Evolutionary conservation across 2,329 filamentous ascomycete genomes (phyloP).

Genomic region (Thielaviopsis cerberus): DNA sequence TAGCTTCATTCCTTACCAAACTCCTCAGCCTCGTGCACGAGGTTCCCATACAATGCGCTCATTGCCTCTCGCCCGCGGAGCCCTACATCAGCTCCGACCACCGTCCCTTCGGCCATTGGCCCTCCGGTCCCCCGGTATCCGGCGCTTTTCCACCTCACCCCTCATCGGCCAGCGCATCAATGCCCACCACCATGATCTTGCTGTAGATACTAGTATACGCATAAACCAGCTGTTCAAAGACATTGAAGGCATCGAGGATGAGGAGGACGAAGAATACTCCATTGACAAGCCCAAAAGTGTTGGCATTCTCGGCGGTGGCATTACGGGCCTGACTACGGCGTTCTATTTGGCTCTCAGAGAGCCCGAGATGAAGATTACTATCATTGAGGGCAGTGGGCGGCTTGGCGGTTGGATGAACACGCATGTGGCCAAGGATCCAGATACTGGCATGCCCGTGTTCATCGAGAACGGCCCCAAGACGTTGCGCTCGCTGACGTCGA

Average conservation of each 20-base stretch:
- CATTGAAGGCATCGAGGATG: not conserved
- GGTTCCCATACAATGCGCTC: not conserved
- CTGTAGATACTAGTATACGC: no score
- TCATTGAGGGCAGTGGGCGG: slow-evolving; percentile 35
- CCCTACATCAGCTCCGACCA: not conserved
- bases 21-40: not conserved
- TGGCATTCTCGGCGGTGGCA: slow-evolving; percentile 61
- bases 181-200: no score
- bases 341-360: slow-evolving; percentile 48
- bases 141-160: not conserved
- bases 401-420: slow-evolving; percentile 76
- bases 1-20: not conserved
- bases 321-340: slow-evolving; percentile 63
- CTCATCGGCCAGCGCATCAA: no score
- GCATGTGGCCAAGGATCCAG: slow-evolving; percentile 31
- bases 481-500: slow-evolving; percentile 35
- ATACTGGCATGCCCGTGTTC: slow-evolving; percentile 4
- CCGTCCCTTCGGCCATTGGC: not conserved
- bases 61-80: not conserved
- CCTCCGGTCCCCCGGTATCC: not conserved
- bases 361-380: slow-evolving; percentile 9
- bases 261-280: not conserved
- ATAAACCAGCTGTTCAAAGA: not conserved
- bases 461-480: slow-evolving; percentile 48
- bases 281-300: slow-evolving; percentile 21